A percentile compares a stretch with the other conserved stretches of the same genome.
These are phyloP conservation scores for Fusarium cyanostomum DNA, from an alignment of 2,329 filamentous ascomycete genomes.

Conservation along the genomic window DNA sequence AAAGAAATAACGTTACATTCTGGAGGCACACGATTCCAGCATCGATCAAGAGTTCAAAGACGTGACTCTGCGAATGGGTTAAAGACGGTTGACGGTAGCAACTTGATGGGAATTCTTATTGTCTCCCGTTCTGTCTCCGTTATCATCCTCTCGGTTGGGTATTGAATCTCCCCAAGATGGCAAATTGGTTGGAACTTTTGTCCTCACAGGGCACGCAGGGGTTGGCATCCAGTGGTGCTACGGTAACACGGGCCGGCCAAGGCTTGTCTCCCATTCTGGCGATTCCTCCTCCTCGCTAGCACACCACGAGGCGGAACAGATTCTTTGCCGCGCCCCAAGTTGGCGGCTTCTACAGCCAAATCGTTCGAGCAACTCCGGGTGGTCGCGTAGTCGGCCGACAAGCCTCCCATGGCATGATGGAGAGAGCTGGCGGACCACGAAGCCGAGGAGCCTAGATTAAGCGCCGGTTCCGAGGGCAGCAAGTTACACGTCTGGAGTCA, in stretches of 20 bases:
- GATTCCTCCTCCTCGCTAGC: constrained; percentile 1
- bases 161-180: not conserved
- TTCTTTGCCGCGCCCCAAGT: constrained; percentile 7
- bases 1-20: too few relatives aligned
- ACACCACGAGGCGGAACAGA: constrained; percentile 1
- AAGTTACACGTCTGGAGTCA: not conserved
- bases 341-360: not conserved
- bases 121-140: not conserved
- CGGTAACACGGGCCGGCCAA: constrained; percentile 30
- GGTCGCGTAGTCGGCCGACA: constrained; percentile 12
- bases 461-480: constrained; percentile 9
- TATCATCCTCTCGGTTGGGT: not conserved
- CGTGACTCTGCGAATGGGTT: too few relatives aligned
- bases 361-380: constrained; percentile 15
- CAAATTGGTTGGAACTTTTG: not conserved
- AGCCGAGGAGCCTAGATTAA: constrained; percentile 19
- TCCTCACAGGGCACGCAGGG: constrained; percentile 2
- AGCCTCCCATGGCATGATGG: not conserved
- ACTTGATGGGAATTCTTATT: too few relatives aligned
- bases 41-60: too few relatives aligned
- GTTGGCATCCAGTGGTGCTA: constrained; percentile 12
- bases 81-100: too few relatives aligned
- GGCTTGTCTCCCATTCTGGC: not conserved
- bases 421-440: constrained; percentile 16
- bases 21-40: too few relatives aligned